Evolutionary conservation across 805 yeast species (phyloP).

Genomic region (Millerago galiae): DNA sequence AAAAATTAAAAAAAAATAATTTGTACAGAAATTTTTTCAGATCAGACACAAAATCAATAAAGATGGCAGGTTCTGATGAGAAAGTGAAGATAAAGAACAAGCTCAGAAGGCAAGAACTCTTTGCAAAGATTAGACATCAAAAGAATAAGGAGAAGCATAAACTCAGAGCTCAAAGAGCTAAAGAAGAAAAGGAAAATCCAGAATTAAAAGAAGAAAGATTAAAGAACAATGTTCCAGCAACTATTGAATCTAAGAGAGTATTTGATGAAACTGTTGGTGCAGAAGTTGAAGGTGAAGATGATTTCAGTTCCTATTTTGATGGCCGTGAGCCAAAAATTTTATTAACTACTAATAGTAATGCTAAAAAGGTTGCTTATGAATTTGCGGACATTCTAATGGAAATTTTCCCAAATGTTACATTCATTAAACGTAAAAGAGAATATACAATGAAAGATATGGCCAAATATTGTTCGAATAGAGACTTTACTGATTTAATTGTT

Average conservation of each 20-base stretch:
- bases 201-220: slow-evolving; percentile 76
- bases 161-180: slow-evolving; percentile 75
- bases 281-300: slow-evolving; percentile 25
- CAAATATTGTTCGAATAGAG: slow-evolving; percentile 71
- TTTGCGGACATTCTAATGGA: slow-evolving; percentile 85
- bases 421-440: slow-evolving; percentile 81
- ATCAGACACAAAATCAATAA: background rate
- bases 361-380: slow-evolving; percentile 81
- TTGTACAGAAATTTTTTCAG: background rate
- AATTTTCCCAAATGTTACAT: slow-evolving; percentile 77
- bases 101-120: slow-evolving; percentile 71
- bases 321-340: slow-evolving; percentile 66
- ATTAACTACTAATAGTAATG: slow-evolving; percentile 82
- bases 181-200: slow-evolving; percentile 79
- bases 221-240: slow-evolving; percentile 22
- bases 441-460: slow-evolving; percentile 85
- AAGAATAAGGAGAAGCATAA: slow-evolving; percentile 72
- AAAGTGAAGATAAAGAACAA: slow-evolving; percentile 61
- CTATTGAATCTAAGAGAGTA: slow-evolving; percentile 24
- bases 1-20: slow-evolving; percentile 1
- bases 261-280: slow-evolving; percentile 23
- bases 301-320: slow-evolving; percentile 23
- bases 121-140: slow-evolving; percentile 66
- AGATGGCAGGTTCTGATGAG: slow-evolving; percentile 22
- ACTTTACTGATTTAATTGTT: slow-evolving; percentile 80